phyloP scores from a whole-genome alignment of 2,329 filamentous ascomycete species.

The Stenocarpella maydis region DNA sequence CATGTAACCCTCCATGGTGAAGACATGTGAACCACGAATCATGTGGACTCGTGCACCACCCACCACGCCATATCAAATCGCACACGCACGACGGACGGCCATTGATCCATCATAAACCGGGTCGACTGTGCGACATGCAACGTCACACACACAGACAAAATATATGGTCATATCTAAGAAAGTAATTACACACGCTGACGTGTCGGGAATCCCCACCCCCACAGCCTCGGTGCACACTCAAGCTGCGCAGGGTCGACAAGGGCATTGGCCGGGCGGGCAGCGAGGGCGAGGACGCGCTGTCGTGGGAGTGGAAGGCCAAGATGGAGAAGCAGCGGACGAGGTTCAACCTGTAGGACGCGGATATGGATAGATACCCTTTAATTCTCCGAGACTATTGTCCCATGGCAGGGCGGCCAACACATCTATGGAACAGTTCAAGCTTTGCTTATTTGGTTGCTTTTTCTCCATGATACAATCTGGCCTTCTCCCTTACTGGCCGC shows the following conservation, averaged over 20 bases:
- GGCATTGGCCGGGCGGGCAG: conserved; percentile 77
- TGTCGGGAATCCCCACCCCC: neutral
- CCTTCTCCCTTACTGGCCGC: neutral
- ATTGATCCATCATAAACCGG: neutral
- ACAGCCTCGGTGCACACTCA: conserved; percentile 66
- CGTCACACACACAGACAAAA: conserved; percentile 12
- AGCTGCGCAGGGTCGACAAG: conserved; percentile 89
- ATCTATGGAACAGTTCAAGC: neutral
- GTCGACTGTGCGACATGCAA: neutral
- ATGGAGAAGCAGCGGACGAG: conserved; percentile 95
- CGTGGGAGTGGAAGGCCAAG: conserved; percentile 96
- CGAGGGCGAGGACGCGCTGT: conserved; percentile 76
- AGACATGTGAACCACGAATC: conserved; percentile 20
- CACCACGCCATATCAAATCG: neutral
- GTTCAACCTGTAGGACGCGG: conserved; percentile 77
- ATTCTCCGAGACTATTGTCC: neutral
- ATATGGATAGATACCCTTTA: conserved; percentile 2
- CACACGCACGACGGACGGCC: neutral
- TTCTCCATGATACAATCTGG: neutral
- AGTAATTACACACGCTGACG: neutral
- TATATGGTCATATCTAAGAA: too few species aligned
- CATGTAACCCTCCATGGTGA: conserved; percentile 21
- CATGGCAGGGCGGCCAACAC: neutral
- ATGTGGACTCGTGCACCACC: conserved; percentile 2
- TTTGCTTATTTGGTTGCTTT: neutral